Evolutionary conservation across 1,284 basidiomycete genomes (phyloP), one percentile per base, ranked within the genome.

Genomic region (Earliella scabrosa): DNA sequence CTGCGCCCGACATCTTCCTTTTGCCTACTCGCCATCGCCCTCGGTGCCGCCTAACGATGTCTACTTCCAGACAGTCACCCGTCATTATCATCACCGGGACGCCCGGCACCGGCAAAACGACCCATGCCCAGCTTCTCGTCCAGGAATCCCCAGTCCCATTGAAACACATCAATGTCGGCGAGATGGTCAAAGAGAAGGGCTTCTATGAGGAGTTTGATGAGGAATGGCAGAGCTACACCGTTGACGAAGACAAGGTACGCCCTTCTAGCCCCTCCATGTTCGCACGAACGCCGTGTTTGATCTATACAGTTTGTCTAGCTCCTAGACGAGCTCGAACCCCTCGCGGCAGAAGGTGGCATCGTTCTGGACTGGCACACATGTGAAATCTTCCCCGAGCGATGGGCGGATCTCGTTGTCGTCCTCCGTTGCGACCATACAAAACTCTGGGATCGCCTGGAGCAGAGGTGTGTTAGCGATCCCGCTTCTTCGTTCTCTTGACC

Each of bases 311-410:
- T 53, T 34, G 24, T 45, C 45, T 40, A 95, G 90, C 75, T 97
- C 29, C 75, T 98, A 35, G 96, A 98, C 70, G 90, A 94, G 70
- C 78, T 98, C 32, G 95, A 98, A 73, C 85, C 88, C 0, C 66
- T 87, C 47, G 82, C 82, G 1, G 74, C 79, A 0, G 73, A 74
- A 36, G 90, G 92, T 49, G 95, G 95, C 11, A 79, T 97, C 65
- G 88, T 99, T 52, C 83, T 99, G 26, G 97, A 99, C 73, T 98
- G 97, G 92, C 97, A 99, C 72, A 95, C 94, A 29, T 97, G 95
- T 69, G 93, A 96, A 57, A 76, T 90, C 34, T 99, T 96, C 67
- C 97, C 97, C 0, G 95, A 99, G 73, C 83, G 96, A 59, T 99
- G 97, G 97, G 82, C 92, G 18, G 97, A 99, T 76, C 82, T 99